These are phyloP conservation scores for Bipolaris gigantea DNA, from an alignment of 2,329 filamentous ascomycete genomes.

Conservation along the genomic window DNA sequence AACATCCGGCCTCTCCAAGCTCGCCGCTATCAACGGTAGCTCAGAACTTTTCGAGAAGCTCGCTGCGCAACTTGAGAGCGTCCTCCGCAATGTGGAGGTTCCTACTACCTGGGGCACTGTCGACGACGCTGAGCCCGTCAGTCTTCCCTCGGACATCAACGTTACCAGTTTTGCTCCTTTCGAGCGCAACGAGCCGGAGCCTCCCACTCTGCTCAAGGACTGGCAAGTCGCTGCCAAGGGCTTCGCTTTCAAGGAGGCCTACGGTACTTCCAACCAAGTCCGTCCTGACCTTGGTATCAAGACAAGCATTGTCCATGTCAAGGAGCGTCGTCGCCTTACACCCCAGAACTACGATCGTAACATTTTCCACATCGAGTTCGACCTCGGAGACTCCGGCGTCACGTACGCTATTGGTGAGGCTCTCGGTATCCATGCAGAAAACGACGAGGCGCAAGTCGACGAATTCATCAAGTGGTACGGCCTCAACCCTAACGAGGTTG, in stretches of 20 bases:
- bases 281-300: slow-evolving; percentile 85
- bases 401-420: slow-evolving; percentile 98
- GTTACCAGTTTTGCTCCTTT: slow-evolving; percentile 82
- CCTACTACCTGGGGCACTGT: slow-evolving; percentile 78
- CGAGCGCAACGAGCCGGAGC: slow-evolving; percentile 73
- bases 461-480: slow-evolving; percentile 91
- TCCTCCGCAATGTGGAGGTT: slow-evolving; percentile 72
- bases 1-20: slow-evolving; percentile 65
- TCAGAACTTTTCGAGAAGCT: slow-evolving; percentile 65
- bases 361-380: slow-evolving; percentile 99
- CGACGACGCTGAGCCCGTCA: slow-evolving; percentile 55
- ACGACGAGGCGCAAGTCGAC: slow-evolving; percentile 75
- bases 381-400: slow-evolving; percentile 85
- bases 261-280: slow-evolving; percentile 70
- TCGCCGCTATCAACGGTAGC: slow-evolving; percentile 63
- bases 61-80: slow-evolving; percentile 63
- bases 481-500: slow-evolving; percentile 77
- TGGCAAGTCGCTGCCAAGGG: slow-evolving; percentile 87
- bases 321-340: slow-evolving; percentile 93
- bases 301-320: slow-evolving; percentile 85
- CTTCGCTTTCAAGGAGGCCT: slow-evolving; percentile 92
- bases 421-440: slow-evolving; percentile 93
- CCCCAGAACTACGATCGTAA: slow-evolving; percentile 90
- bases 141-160: slow-evolving; percentile 66
- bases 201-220: slow-evolving; percentile 66